Conservation (phyloP, 164 flowering plant genomes). For the Nymphaea colorata region DNA sequence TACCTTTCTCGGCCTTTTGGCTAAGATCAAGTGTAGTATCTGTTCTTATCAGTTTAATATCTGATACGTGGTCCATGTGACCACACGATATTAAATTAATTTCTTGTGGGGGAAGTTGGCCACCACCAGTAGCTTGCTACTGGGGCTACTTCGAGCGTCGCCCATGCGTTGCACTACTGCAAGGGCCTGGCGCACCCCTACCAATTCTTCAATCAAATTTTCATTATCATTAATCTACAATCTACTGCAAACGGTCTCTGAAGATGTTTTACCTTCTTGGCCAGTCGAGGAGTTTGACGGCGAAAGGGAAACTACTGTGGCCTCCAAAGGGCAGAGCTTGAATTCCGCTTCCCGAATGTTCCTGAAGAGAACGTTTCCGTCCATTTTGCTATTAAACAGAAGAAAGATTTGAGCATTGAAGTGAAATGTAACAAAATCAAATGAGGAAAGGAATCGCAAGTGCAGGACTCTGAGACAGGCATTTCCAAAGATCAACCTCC, state of each 20-base stretch:
- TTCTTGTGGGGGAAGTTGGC: no score
- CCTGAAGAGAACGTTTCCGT: conserved; percentile 6
- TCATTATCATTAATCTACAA: no score
- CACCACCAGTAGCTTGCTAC: no score
- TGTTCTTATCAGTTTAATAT: no score
- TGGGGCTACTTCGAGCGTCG: no score
- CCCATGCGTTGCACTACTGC: no score
- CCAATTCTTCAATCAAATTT: no score
- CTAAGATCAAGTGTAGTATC: not conserved
- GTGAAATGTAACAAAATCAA: no score
- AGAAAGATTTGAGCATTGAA: not conserved
- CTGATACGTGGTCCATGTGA: no score
- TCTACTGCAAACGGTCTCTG: conserved; percentile 8
- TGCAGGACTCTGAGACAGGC: not conserved
- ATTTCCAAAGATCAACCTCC: conserved; percentile 16
- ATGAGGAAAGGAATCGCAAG: not conserved
- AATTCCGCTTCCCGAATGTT: conserved; percentile 8
- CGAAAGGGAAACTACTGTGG: conserved; percentile 25
- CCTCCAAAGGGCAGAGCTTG: conserved; percentile 17
- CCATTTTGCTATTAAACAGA: not conserved
- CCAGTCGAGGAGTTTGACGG: conserved; percentile 19
- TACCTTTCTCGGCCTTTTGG: conserved; percentile 41
- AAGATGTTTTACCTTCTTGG: conserved; percentile 13
- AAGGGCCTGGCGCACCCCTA: no score
- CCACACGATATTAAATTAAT: no score